These are phyloP conservation scores for Aspergillus bertholletiae DNA, from an alignment of 495 filamentous ascomycete genomes.

Conservation along the genomic window DNA sequence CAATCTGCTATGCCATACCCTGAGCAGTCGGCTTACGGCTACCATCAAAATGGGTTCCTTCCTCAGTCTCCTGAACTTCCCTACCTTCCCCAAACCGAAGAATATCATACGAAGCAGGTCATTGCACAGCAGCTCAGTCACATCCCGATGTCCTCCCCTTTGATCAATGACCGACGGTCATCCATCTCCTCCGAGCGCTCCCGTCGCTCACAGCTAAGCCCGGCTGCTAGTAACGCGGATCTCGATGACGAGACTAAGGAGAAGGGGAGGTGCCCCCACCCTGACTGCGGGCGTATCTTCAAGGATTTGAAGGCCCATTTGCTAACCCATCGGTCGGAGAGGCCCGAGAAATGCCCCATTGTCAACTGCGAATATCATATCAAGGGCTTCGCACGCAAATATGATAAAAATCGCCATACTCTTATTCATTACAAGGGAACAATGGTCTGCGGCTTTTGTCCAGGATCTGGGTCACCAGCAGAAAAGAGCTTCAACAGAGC, in stretches of 20 bases:
- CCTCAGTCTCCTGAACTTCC: constrained; percentile 35
- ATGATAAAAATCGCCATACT: constrained; percentile 98
- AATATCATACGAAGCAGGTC: constrained; percentile 22
- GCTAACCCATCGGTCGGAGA: constrained; percentile 90
- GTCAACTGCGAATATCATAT: constrained; percentile 89
- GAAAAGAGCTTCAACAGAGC: constrained; percentile 99
- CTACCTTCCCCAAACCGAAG: constrained; percentile 26
- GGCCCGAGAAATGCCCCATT: constrained; percentile 96
- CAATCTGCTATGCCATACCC: constrained; percentile 32
- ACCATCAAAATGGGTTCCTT: constrained; percentile 25
- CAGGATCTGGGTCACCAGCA: constrained; percentile 82
- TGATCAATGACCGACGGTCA: constrained; percentile 45
- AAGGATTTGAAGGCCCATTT: constrained; percentile 94
- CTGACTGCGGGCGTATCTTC: constrained; percentile 86
- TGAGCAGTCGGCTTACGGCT: constrained; percentile 24
- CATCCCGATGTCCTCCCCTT: constrained; percentile 35
- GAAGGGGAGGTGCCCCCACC: constrained; percentile 74
- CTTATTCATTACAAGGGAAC: constrained; percentile 98
- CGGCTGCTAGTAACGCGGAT: constrained; percentile 48
- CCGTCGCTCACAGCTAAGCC: constrained; percentile 51
- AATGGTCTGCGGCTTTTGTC: constrained; percentile 98
- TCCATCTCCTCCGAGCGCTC: constrained; percentile 56
- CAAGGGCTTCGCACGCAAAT: constrained; percentile 96
- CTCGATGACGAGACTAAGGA: constrained; percentile 60
- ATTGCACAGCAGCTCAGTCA: constrained; percentile 26